Evolutionary conservation across 1,284 basidiomycete species (phyloP).

Genomic region (Ustilago loliicola): DNA sequence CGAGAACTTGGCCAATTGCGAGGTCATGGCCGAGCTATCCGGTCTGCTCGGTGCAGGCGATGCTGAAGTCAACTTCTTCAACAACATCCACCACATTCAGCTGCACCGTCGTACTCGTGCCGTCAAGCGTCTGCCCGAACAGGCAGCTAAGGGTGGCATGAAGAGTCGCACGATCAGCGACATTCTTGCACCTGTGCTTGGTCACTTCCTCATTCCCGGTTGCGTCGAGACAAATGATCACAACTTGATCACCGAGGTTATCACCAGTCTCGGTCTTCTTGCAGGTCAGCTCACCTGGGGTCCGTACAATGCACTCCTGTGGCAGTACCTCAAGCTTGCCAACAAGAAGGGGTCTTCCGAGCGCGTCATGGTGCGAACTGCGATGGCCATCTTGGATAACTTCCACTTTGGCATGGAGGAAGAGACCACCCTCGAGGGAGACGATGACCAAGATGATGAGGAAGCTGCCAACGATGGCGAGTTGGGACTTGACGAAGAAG

Average conservation of each 20-base stretch:
- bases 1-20: conserved; percentile 73
- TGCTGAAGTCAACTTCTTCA: conserved; percentile 96
- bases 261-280: conserved; percentile 74
- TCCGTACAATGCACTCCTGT: conserved; percentile 84
- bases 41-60: conserved; percentile 88
- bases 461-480: conserved; percentile 73
- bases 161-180: conserved; percentile 82
- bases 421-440: conserved; percentile 33
- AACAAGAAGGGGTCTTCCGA: conserved; percentile 81
- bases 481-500: conserved; percentile 36
- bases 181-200: conserved; percentile 87
- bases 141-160: conserved; percentile 79
- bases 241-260: conserved; percentile 90
- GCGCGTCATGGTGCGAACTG: conserved; percentile 85
- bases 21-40: conserved; percentile 81
- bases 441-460: conserved; percentile 72
- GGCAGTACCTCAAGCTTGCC: conserved; percentile 83
- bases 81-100: conserved; percentile 95
- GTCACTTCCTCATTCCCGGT: conserved; percentile 78
- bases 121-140: conserved; percentile 85
- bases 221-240: conserved; percentile 80
- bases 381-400: conserved; percentile 88
- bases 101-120: conserved; percentile 90
- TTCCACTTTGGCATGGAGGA: conserved; percentile 81
- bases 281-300: conserved; percentile 77